Evolutionary conservation across 495 filamentous ascomycete species (phyloP), one percentile per base, ranked within the genome.

Genomic region (Penicillium canariense): DNA sequence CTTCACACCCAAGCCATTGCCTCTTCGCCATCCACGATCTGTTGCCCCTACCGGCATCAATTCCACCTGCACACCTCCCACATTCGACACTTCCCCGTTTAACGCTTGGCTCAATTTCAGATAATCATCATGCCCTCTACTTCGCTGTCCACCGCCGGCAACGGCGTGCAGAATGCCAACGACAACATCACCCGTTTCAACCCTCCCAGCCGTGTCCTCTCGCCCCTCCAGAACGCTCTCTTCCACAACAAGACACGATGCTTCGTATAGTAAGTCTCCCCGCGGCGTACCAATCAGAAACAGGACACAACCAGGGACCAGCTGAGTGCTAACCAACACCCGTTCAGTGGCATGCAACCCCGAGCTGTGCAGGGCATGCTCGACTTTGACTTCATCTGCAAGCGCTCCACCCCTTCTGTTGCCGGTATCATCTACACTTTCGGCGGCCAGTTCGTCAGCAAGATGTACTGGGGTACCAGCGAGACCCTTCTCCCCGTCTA

Each of bases 351-450:
- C 66, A 86, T 98, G 68, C 94, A 98, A 79, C 95, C 95, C 60
- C 85, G 90, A 69, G 94, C 94, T 65, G 95, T 97, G 62, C 94
- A 98, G 81, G 95, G 95, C 75, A 98, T 97, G 94, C 88, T 98
- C 70, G 94, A 98, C 75, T 98, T 98, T 76, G 94, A 98, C 82
- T 98, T 97, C 84, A 98, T 98, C 79, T 98, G 94, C 90, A 97
- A 97, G 84, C 89, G 94, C 54, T 81, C 81, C 70, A 96, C 91
- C 14, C 94, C 94, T 53, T 97, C 94, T 56, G 94, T 98, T 46
- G 94, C 94, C 60, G 94, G 91, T 75, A 98, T 98, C 77, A 97
- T 98, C 79, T 98, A 98, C 82, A 97, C 94, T 62, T 98, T 98
- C 70, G 94, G 94, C 75, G 94, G 94, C 50, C 94, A 98, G 73